These are phyloP conservation scores for Quercus phellos DNA, from an alignment of 331 rosid species.

Conservation along the genomic window DNA sequence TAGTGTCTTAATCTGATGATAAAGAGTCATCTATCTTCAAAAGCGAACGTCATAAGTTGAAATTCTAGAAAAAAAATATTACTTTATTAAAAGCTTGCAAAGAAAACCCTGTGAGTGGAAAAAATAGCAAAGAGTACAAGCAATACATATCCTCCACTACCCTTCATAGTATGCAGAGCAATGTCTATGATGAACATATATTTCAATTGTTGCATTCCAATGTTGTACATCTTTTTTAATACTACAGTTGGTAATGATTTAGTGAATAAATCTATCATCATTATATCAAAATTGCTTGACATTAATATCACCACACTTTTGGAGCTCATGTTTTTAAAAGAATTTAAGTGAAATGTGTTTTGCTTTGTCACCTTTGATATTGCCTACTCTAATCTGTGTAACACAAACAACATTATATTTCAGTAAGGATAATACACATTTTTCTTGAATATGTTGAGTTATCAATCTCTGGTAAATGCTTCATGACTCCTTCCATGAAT, in stretches of 20 bases:
- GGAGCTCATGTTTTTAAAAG: background rate
- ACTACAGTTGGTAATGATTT: too few relatives aligned
- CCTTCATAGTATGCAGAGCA: too few relatives aligned
- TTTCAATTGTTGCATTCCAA: background rate
- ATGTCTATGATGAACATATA: too few relatives aligned
- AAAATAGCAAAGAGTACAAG: too few relatives aligned
- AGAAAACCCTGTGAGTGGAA: background rate
- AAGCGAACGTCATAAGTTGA: accelerated
- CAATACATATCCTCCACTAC: background rate
- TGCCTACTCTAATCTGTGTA: background rate
- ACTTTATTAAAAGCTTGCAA: too few relatives aligned
- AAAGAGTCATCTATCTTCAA: too few relatives aligned
- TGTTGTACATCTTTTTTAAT: background rate
- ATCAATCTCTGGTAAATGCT: too few relatives aligned
- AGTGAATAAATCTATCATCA: too few relatives aligned
- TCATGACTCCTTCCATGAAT: too few relatives aligned
- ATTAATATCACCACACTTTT: background rate
- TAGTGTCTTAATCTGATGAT: too few relatives aligned
- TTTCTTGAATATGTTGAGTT: too few relatives aligned
- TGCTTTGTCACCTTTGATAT: background rate
- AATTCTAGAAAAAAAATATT: too few relatives aligned
- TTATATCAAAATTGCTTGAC: background rate
- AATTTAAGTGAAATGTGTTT: background rate
- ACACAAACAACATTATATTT: background rate
- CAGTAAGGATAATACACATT: background rate